These are phyloP conservation scores for Stylonectria norvegica DNA, from an alignment of 2,329 filamentous ascomycete genomes.

Conservation along the genomic window DNA sequence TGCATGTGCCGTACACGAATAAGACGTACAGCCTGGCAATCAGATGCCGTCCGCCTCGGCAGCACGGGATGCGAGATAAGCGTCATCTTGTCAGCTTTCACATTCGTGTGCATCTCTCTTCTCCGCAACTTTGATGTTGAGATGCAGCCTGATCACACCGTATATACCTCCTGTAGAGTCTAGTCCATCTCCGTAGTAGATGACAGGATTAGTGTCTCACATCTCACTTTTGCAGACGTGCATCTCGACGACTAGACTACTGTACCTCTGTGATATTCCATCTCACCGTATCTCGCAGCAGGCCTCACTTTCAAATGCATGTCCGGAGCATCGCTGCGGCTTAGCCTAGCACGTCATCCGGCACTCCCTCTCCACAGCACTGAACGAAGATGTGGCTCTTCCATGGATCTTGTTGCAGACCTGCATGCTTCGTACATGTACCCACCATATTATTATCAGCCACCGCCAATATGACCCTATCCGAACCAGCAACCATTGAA, in stretches of 20 bases:
- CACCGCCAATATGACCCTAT: conserved; percentile 1
- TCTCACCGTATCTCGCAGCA: too few relatives aligned
- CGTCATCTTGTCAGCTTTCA: neutral
- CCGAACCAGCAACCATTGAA: neutral
- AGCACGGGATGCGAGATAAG: neutral
- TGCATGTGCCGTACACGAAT: too few relatives aligned
- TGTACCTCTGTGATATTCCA: too few relatives aligned
- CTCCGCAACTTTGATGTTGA: too few relatives aligned
- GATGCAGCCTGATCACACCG: too few relatives aligned
- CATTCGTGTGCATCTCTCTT: neutral
- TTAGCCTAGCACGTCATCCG: neutral
- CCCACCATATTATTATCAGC: conserved; percentile 3
- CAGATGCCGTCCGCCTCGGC: too few relatives aligned
- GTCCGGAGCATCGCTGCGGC: neutral
- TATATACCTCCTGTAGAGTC: too few relatives aligned
- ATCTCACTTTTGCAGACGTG: neutral
- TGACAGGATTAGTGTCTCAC: neutral
- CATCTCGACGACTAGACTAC: neutral
- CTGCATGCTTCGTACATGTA: too few relatives aligned
- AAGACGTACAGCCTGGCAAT: neutral
- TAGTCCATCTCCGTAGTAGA: too few relatives aligned
- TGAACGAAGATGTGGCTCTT: neutral
- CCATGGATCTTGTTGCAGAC: too few relatives aligned
- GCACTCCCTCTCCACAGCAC: neutral
- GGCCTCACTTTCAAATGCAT: neutral